Conservation (phyloP, 2,329 filamentous ascomycete species). For the Alternaria sp. region DNA sequence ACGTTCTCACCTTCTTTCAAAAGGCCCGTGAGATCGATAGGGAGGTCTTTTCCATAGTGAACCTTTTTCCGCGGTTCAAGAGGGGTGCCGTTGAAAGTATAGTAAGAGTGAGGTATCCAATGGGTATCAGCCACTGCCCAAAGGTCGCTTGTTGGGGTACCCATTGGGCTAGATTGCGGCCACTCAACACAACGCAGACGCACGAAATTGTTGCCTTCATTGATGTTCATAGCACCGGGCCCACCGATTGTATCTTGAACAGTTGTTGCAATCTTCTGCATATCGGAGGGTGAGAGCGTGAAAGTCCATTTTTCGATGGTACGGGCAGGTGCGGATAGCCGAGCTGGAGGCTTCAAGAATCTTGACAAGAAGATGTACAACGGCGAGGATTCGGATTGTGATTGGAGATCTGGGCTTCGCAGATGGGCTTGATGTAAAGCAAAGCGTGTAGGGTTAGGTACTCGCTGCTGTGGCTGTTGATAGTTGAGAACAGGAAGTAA, state of each 20-base stretch:
- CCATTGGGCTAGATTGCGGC: slow-evolving; percentile 38
- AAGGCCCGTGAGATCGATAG: slow-evolving; percentile 74
- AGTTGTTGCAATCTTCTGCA: slow-evolving; percentile 50
- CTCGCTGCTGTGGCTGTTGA: slow-evolving; percentile 49
- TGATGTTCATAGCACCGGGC: slow-evolving; percentile 46
- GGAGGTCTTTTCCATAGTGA: slow-evolving; percentile 78
- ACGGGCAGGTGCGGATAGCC: slow-evolving; percentile 45
- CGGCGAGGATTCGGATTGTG: slow-evolving; percentile 18
- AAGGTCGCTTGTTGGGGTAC: slow-evolving; percentile 56
- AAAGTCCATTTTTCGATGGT: slow-evolving; percentile 60
- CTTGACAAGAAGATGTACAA: slow-evolving; percentile 68
- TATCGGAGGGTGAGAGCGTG: slow-evolving; percentile 51
- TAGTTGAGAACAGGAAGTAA: slow-evolving; percentile 50
- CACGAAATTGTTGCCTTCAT: slow-evolving; percentile 67
- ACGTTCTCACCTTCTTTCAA: slow-evolving; percentile 69
- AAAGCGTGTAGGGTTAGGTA: slow-evolving; percentile 56
- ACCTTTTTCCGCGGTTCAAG: slow-evolving; percentile 71
- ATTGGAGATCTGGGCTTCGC: slow-evolving; percentile 60
- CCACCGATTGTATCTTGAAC: slow-evolving; percentile 35
- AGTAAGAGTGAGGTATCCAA: slow-evolving; percentile 76
- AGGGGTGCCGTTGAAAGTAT: slow-evolving; percentile 69
- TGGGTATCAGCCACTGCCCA: slow-evolving; percentile 72
- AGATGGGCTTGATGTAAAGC: slow-evolving; percentile 69
- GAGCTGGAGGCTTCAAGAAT: slow-evolving; percentile 60
- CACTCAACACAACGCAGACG: slow-evolving; percentile 73